Conservation (phyloP, 345 rosid species). For the Lepidium sativum region DNA sequence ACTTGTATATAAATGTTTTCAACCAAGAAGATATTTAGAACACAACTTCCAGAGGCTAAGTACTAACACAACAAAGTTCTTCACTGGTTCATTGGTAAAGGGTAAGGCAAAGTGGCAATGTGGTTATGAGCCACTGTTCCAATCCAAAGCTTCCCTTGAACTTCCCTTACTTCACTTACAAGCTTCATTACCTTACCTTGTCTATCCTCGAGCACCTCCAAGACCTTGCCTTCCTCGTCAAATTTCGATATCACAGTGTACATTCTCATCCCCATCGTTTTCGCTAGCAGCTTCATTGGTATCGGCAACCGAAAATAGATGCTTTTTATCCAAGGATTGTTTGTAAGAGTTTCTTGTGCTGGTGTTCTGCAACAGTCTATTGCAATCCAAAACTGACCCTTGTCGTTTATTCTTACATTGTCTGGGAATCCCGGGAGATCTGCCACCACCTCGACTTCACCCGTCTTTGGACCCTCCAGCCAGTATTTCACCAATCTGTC, state of each 20-base stretch:
- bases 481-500: slow-evolving; percentile 79
- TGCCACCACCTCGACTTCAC: slow-evolving; percentile 40
- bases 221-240: slow-evolving; percentile 48
- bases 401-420: slow-evolving; percentile 71
- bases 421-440: slow-evolving; percentile 95
- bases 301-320: slow-evolving; percentile 71
- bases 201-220: slow-evolving; percentile 83
- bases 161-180: slow-evolving; percentile 88
- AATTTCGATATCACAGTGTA: slow-evolving; percentile 67
- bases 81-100: slow-evolving; percentile 19
- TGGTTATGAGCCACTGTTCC: slow-evolving; percentile 98
- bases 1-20: background rate
- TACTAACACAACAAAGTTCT: slow-evolving; percentile 9
- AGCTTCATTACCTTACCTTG: slow-evolving; percentile 83
- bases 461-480: slow-evolving; percentile 66
- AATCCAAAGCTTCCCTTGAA: slow-evolving; percentile 84
- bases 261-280: slow-evolving; percentile 93
- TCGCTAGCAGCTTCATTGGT: slow-evolving; percentile 53
- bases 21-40: slow-evolving; percentile 6
- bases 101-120: slow-evolving; percentile 71
- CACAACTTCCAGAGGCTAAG: slow-evolving; percentile 1
- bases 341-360: slow-evolving; percentile 62
- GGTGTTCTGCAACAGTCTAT: slow-evolving; percentile 88
- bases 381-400: slow-evolving; percentile 91
- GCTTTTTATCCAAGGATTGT: slow-evolving; percentile 74